phyloP scores from a whole-genome alignment of 2,329 filamentous ascomycete genomes.

The Penicillium sp. region DNA sequence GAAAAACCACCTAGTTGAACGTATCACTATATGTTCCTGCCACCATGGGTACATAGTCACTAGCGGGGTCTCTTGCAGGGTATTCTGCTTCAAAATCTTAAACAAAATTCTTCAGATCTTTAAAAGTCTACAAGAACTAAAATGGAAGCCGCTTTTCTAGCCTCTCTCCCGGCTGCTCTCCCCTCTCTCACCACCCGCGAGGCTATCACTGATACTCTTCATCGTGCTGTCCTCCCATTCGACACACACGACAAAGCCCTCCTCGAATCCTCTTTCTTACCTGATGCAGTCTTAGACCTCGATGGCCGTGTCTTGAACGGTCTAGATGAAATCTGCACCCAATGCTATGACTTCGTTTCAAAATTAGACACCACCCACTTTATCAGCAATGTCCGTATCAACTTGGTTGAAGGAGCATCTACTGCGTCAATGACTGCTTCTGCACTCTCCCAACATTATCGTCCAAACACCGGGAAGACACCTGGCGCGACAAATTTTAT shows the following conservation, averaged over 20 bases:
- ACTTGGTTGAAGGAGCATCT: conserved; percentile 8
- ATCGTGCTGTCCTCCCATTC: conserved; percentile 27
- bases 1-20: too few relatives aligned
- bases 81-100: not conserved
- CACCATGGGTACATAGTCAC: not conserved
- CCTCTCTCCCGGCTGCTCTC: not conserved
- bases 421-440: conserved; percentile 18
- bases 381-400: conserved; percentile 24
- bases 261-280: conserved; percentile 31
- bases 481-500: conserved; percentile 22
- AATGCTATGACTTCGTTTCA: conserved; percentile 20
- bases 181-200: conserved; percentile 27
- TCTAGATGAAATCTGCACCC: conserved; percentile 17
- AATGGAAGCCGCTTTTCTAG: not conserved
- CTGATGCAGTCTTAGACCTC: conserved; percentile 17
- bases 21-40: too few relatives aligned
- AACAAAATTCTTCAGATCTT: not conserved
- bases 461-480: conserved; percentile 26
- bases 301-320: conserved; percentile 23
- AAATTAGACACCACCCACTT: conserved; percentile 32
- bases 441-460: conserved; percentile 23
- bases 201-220: conserved; percentile 34
- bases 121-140: not conserved
- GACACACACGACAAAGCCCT: conserved; percentile 30
- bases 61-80: not conserved